Evolutionary conservation across 2,329 filamentous ascomycete genomes (phyloP).

Genomic region (Chaetothyriales sp.): DNA sequence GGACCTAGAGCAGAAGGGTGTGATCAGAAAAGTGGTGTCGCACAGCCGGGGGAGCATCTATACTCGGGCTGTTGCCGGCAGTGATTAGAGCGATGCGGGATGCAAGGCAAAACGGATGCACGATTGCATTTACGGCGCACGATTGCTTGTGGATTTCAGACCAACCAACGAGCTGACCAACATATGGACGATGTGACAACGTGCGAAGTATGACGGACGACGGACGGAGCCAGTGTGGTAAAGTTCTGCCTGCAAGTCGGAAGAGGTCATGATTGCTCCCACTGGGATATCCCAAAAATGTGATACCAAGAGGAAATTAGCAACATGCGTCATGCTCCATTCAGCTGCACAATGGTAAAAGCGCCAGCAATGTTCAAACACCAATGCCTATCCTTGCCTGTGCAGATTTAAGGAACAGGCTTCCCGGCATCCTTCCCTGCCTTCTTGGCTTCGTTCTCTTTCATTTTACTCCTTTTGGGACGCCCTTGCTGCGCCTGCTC

Average conservation of each 20-base stretch:
- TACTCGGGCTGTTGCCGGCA: constrained; percentile 33
- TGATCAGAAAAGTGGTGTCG: constrained; percentile 93
- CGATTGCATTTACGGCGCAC: background rate
- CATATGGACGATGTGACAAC: too few species aligned
- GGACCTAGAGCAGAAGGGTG: constrained; percentile 19
- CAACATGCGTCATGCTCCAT: background rate
- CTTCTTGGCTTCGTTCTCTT: constrained; percentile 2
- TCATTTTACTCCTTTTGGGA: constrained; percentile 34
- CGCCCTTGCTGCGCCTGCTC: constrained; percentile 51
- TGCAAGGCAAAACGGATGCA: background rate
- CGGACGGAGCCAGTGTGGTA: background rate
- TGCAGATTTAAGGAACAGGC: constrained; percentile 10
- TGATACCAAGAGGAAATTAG: background rate
- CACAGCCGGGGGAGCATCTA: constrained; percentile 99
- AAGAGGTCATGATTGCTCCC: background rate
- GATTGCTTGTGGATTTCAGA: background rate
- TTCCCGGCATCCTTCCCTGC: constrained; percentile 6
- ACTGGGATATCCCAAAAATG: background rate
- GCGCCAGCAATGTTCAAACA: background rate
- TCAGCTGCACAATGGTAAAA: background rate
- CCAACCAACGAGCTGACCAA: background rate
- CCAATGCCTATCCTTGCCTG: background rate
- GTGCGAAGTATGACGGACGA: background rate
- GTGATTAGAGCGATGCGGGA: constrained; percentile 11
- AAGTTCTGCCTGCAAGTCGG: background rate